Conservation (phyloP, 805 yeast species). For the Ogataea chonburiensis region DNA sequence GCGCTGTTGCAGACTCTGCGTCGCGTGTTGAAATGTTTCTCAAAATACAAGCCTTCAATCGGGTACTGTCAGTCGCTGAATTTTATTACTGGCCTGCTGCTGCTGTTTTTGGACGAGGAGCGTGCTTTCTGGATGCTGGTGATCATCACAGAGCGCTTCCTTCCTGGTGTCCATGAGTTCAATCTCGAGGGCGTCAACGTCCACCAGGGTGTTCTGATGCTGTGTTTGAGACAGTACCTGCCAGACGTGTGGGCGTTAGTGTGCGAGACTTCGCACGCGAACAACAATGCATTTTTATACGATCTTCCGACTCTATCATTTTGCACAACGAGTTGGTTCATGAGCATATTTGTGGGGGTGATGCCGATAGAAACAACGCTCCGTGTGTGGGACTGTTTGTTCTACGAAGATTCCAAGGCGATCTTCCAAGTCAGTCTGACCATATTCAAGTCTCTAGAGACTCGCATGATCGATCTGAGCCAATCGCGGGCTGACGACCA, state of each 20-base stretch:
- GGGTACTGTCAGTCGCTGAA: constrained; percentile 97
- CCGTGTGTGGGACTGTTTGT: constrained; percentile 91
- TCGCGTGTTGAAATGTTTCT: constrained; percentile 78
- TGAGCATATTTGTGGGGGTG: constrained; percentile 92
- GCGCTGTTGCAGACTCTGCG: constrained; percentile 69
- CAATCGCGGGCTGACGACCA: constrained; percentile 22
- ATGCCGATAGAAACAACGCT: constrained; percentile 86
- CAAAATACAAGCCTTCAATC: constrained; percentile 80
- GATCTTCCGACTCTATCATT: constrained; percentile 87
- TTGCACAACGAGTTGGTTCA: constrained; percentile 96
- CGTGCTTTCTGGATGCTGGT: constrained; percentile 94
- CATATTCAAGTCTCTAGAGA: constrained; percentile 72
- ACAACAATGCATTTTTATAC: constrained; percentile 51
- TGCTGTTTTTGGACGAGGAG: constrained; percentile 87
- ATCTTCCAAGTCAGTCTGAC: constrained; percentile 81
- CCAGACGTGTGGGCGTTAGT: constrained; percentile 73
- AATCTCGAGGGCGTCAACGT: constrained; percentile 91
- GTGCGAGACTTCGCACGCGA: constrained; percentile 28
- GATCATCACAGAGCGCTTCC: constrained; percentile 76
- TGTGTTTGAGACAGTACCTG: constrained; percentile 77
- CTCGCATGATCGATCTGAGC: constrained; percentile 44
- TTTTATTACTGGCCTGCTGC: constrained; percentile 82
- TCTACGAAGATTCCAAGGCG: constrained; percentile 88
- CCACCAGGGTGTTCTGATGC: constrained; percentile 91
- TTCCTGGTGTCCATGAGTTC: constrained; percentile 90